phyloP scores from a whole-genome alignment of 331 rosid genomes.

The Quercus lobata region DNA sequence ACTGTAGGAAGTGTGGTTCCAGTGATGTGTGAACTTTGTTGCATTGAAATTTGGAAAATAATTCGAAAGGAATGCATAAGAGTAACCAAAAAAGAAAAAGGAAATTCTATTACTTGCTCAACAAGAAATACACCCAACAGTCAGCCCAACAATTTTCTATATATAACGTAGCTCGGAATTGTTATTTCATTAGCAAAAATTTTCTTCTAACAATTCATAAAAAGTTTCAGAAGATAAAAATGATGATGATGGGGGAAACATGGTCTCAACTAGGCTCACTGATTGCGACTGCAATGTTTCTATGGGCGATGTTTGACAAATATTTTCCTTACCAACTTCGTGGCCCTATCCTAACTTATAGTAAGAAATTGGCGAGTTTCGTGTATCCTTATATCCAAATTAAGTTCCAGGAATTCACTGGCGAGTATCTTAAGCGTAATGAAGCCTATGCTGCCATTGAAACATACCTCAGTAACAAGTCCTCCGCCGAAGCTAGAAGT shows the following conservation, averaged over 20 bases:
- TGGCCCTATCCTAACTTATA: slow-evolving; percentile 32
- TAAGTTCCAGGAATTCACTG: slow-evolving; percentile 57
- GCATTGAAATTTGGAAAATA: no score
- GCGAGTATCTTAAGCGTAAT: slow-evolving; percentile 48
- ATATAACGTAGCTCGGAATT: no score
- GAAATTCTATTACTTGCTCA: neutral
- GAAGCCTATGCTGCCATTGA: slow-evolving; percentile 60
- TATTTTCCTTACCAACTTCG: slow-evolving; percentile 52
- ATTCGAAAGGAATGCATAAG: no score
- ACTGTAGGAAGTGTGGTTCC: no score
- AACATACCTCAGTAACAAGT: slow-evolving; percentile 45
- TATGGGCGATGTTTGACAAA: slow-evolving; percentile 71
- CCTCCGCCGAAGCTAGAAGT: slow-evolving; percentile 49
- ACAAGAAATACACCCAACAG: no score
- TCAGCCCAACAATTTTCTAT: no score
- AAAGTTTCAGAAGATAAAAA: no score
- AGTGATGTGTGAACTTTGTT: no score
- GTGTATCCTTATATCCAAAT: slow-evolving; percentile 62
- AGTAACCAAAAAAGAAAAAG: neutral
- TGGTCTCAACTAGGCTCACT: slow-evolving; percentile 61
- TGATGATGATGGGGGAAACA: slow-evolving; percentile 15
- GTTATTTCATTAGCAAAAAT: no score
- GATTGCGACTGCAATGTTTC: slow-evolving; percentile 62
- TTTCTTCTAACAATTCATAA: no score
- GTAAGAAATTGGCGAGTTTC: slow-evolving; percentile 30